Base-by-base conservation (phyloP, 1,139 yeast genomes). In the Kurtzmaniella quercitrusa region DNA sequence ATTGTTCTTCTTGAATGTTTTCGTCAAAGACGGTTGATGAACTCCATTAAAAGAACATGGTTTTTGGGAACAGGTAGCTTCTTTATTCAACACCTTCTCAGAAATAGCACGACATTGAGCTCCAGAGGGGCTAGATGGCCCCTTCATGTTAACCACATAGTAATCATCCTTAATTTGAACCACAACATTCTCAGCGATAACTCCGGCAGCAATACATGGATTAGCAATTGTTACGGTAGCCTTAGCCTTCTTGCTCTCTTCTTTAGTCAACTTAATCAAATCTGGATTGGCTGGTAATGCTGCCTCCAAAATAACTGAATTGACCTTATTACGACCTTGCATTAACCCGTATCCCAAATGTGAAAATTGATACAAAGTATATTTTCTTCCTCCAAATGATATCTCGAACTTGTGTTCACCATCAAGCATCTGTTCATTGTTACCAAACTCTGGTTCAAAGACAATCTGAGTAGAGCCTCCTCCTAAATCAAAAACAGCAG, bases 381-480 rank as follows among this genome's bases (percentile, higher is more conserved):
- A 93, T 39, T 83, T 77, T 50, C 88, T 76, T 44, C 84, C 85
- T 46, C 96, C 98, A 63, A 91, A 93, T 16, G 75, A 66, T 53
- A 91, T 76, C 50, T 79, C 78, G 62, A 85, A 90, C 63, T 87
- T 86, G 67, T 89, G 96, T 58, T 91, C 97, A 46, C 96, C 98
- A 18, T 84, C 91, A 39, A 77, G 68, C 85, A 90, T 79, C 51
- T 70, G 62, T 52, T 79, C 81, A 49, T 80, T 77, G 41, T 70
- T 65, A 19, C 66, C 63, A 58, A 82, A 82, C 12, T 77, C 76
- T 10, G 99, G 99, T 70, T 93, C 98, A 64, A 93, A 93, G 5
- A 93, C 98, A 67, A 93, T 90, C 68, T 93, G 99, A 11, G 98
- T 93, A 4, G 97, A 90, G 7, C 98, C 98, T 54, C 99, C 99